Evolutionary conservation across 495 filamentous ascomycete genomes (phyloP).

Genomic region (Acidomyces sp.): DNA sequence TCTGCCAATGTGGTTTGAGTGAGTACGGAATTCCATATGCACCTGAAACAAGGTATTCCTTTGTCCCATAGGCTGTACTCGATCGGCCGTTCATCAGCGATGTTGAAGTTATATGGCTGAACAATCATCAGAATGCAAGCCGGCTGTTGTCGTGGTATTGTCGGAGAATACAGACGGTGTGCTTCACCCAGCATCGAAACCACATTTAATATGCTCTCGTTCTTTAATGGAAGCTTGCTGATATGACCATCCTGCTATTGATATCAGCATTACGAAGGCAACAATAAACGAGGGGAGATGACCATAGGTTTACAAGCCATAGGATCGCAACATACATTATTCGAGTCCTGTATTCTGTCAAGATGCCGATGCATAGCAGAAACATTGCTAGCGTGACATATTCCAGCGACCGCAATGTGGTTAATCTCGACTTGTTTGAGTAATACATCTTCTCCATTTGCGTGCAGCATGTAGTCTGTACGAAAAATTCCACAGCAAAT

Average conservation of each 20-base stretch:
- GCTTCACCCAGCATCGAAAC: too few species aligned
- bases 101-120: slow-evolving; percentile 22
- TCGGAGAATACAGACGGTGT: too few species aligned
- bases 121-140: slow-evolving; percentile 19
- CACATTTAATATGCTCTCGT: too few species aligned
- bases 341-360: not conserved
- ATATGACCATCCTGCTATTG: too few species aligned
- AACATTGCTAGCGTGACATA: slow-evolving; percentile 15
- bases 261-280: too few species aligned
- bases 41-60: slow-evolving; percentile 13
- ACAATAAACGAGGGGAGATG: too few species aligned
- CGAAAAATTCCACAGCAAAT: slow-evolving; percentile 17
- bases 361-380: slow-evolving; percentile 19
- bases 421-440: slow-evolving; percentile 25
- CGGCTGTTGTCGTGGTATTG: not conserved
- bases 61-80: slow-evolving; percentile 19
- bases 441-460: too few species aligned
- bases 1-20: not conserved
- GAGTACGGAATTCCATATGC: slow-evolving; percentile 14
- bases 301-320: not conserved
- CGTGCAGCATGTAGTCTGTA: slow-evolving; percentile 19
- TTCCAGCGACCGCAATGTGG: slow-evolving; percentile 19
- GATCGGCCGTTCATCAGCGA: slow-evolving; percentile 21
- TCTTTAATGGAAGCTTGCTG: too few species aligned
- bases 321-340: not conserved